Base-by-base conservation (phyloP, 306 rosid genomes). In the Begonia peltatifolia region DNA sequence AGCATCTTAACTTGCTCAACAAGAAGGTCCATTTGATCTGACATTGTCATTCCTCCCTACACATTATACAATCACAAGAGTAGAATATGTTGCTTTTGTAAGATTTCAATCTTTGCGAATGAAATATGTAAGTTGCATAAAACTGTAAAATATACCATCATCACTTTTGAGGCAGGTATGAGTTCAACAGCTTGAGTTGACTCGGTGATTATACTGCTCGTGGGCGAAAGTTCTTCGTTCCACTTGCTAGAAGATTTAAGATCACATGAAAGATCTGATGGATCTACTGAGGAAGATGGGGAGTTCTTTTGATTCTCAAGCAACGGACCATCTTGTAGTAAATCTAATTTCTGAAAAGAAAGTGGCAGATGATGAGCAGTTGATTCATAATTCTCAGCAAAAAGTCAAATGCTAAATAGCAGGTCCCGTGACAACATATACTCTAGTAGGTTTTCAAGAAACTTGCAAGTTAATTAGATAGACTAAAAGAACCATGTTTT, bases 1-100 rank as follows among this genome's bases (percentile, higher is more conserved):
- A 92, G 96, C 99, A 92, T 81, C 80, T 92, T 92, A 59, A 92
- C 94, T 83, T 92, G 99, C 75, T 92, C 99, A 38, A 68, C 93
- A 56, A 87, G 96, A 68, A 92, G 93, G 70, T 92, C 99, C 77
- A 77, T 77, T 68, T 92, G 99, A 81, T 92, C 99, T 6, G 95
- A 80, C 71, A 76, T 75, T 55, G 95, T 67, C 80, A 86, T 87
- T 67, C 90, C 94, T 38, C 76, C 93, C 99, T 90, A 62, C 42
- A 65, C 38, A 30, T 30, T 30, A 7, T 30, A 30, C 38, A 30
- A 30, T 30, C 5, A 30, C 9, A 30, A 30, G 8, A 30, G 9
- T 30, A 30, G 38, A 30, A 30, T 4, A 7, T 6, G 38, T 30
- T 30, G 38, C 38, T 30, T 30, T 30, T 30, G 6, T 30, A 30